Conservation (phyloP, 73 alveolate genomes). For the Tetrahymena elliotti region DNA sequence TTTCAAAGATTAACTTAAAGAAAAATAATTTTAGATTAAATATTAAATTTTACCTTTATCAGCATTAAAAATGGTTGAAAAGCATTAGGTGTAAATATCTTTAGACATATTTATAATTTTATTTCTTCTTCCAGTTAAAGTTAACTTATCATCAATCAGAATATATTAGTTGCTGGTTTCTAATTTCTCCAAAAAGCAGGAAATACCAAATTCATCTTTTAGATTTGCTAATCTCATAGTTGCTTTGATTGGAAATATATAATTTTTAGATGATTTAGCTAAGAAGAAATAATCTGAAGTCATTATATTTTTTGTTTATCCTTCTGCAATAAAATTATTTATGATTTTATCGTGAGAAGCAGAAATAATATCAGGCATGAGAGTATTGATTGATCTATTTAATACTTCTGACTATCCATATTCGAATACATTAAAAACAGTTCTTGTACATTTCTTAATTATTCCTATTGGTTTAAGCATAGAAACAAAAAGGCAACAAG, state of each 20-base stretch:
- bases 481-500: not conserved
- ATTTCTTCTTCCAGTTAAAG: not conserved
- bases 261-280: not conserved
- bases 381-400: not conserved
- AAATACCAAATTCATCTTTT: not conserved
- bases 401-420: not conserved
- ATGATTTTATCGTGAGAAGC: not conserved
- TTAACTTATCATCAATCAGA: not conserved
- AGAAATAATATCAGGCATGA: not conserved
- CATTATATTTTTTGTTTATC: not conserved
- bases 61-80: not conserved
- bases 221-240: not conserved
- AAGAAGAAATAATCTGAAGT: not conserved
- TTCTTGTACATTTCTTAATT: not conserved
- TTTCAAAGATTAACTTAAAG: not conserved
- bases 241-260: not conserved
- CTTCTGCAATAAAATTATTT: not conserved
- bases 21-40: no score
- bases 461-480: not conserved
- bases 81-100: not conserved
- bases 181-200: not conserved
- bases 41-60: not conserved
- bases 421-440: not conserved
- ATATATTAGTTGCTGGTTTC: not conserved
- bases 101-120: not conserved